Base-by-base conservation (phyloP, 352 stramenopile species). In the Pythium utonaiense region DNA sequence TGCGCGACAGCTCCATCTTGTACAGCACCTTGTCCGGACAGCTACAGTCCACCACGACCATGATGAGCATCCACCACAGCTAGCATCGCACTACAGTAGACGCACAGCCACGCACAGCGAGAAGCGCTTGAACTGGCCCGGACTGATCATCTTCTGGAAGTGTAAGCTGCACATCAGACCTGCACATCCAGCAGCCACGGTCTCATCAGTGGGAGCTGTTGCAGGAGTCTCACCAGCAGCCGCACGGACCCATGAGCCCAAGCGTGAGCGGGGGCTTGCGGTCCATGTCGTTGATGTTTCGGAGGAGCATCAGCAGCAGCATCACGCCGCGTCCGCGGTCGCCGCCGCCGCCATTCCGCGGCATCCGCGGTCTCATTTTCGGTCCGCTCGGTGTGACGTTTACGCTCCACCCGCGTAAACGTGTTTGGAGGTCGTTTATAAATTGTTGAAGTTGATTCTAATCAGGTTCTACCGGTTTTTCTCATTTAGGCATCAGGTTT, bases 11-110 rank as follows among this genome's bases (percentile, higher is more conserved):
- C 10, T 89, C 68, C 6, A 49, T 62, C 10, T 69, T 62, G 13
- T 60, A 55, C 31, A 88, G 47, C 19, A 91, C 70, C 60, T 74
- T 68, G 28, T 82, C 74, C 3, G 85, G 83, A 63, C 87, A 96
- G 49, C 86, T 96, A 60, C n/a, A 61, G n/a, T n/a, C n/a, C n/a
- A n/a, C n/a, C n/a, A n/a, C n/a, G n/a, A n/a, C n/a, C n/a, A n/a
- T n/a, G n/a, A n/a, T n/a, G n/a, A 33, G 28, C 28, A 33, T 10
- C 28, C 28, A 33, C 28, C 5, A 10, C 28, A 33, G 28, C 5
- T 10, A 33, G 9, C 28, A 33, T 33, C 5, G 28, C 24, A n/a
- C 12, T 6, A 31, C 50, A 3, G 22, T 22, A 21, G 33, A 21
- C 8, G 9, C 14, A 30, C 6, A 34, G 1, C 13, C 5, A 67